phyloP scores from a whole-genome alignment of 352 stramenopile genomes.

The Phytophthora cryptogea region DNA sequence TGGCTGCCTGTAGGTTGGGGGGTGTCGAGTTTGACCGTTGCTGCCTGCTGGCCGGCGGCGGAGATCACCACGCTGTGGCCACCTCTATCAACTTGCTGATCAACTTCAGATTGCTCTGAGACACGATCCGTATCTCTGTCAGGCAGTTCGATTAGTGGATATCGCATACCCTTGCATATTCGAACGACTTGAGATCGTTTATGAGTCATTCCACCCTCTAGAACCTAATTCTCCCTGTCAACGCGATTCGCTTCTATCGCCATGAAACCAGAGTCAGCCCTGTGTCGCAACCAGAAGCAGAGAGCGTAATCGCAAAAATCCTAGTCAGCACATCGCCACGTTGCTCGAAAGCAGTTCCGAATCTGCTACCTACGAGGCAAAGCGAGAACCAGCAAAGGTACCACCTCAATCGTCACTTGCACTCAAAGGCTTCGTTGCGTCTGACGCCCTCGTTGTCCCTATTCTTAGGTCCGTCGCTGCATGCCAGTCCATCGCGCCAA shows the following conservation, averaged over 20 bases:
- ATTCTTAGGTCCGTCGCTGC: constrained; percentile 13
- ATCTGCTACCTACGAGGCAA: constrained; percentile 4
- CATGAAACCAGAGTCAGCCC: too few species aligned
- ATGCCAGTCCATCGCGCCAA: constrained; percentile 11
- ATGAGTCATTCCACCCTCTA: too few species aligned
- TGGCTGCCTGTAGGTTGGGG: too few species aligned
- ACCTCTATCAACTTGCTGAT: background rate
- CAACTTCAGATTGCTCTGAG: background rate
- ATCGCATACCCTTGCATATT: too few species aligned
- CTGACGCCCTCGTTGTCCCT: background rate
- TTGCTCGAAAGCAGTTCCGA: constrained; percentile 13
- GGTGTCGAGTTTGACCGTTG: too few species aligned
- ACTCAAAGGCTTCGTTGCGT: background rate
- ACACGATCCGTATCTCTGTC: constrained; percentile 1
- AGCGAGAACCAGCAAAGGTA: background rate
- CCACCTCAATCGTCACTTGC: background rate
- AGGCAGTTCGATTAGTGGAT: too few species aligned
- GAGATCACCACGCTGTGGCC: constrained; percentile 5
- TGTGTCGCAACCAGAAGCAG: background rate
- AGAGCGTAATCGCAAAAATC: constrained; percentile 14
- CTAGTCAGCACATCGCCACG: constrained; percentile 7
- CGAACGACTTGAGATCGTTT: too few species aligned
- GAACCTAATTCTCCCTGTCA: too few species aligned
- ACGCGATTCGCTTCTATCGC: too few species aligned
- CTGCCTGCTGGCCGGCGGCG: too few species aligned